Base-by-base conservation (phyloP, 2,329 filamentous ascomycete species). In the Trichoderma hamatum region DNA sequence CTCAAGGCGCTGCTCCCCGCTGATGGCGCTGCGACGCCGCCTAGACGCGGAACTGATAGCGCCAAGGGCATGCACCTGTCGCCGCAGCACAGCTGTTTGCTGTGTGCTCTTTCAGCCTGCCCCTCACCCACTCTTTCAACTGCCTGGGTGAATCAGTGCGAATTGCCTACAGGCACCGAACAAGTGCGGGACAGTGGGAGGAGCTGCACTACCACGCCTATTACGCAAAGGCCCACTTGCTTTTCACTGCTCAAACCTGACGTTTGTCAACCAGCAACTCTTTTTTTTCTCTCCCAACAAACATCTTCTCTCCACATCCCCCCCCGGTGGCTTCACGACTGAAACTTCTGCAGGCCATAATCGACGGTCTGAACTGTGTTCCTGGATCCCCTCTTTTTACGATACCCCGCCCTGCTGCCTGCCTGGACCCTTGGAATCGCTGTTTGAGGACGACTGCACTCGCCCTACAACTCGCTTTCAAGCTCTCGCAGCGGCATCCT, bases 371-470 rank as follows among this genome's bases (percentile, higher is more conserved):
- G 69, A 58, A 63, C 67, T 71, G 72, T 56, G 72, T 64, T 67
- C 67, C 69, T 58, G 68, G 63, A 55, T 73, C 60, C 67, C 66
- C 67, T 67, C 58, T 68, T 66, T 67, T 34, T 58, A 59, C 67
- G 70, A 71, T 68, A 64, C 62, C 52, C 54, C 39, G 46, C 26
- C 61, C 58, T 55, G 72, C 70, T 43, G 64, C 68, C 52, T 70
- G 58, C 62, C 62, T 58, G 61, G 59, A 70, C 71, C 56, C 69
- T 72, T 67, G 75, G 75, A 75, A 72, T 74, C 80, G 76, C 79
- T 80, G 73, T 76, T 77, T 73, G 71, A 74, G 75, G 78, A 75
- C 79, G 80, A 78, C 79, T 82, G 80, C 80, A 82, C 80, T 74
- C 78, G 78, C 76, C 77, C 77, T 76, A 70, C 76, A 73, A 78